A percentile compares a stretch with the other conserved stretches of the same genome.
Evolutionary conservation across 1,139 yeast genomes (phyloP).

Genomic region (Wickerhamomyces sp.): DNA sequence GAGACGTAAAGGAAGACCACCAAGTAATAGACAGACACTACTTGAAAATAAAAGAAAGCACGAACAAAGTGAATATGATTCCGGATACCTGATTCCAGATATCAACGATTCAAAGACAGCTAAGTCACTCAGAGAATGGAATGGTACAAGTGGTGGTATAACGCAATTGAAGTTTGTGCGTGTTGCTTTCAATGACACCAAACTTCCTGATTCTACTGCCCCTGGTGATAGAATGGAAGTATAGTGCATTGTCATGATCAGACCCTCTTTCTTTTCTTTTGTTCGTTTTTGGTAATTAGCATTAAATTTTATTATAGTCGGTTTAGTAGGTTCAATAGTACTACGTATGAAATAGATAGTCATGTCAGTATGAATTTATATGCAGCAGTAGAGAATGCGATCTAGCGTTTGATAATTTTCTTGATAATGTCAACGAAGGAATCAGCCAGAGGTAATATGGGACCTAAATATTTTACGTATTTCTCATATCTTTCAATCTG

Average conservation of each 20-base stretch:
- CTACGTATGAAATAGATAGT: no score
- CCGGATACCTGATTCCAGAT: conserved; percentile 78
- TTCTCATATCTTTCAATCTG: neutral
- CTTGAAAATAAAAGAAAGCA: conserved; percentile 58
- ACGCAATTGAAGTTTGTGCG: conserved; percentile 47
- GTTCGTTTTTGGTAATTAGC: neutral
- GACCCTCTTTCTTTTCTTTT: neutral
- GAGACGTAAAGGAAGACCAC: conserved; percentile 87
- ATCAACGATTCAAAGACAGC: conserved; percentile 59
- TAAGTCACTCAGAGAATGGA: conserved; percentile 62
- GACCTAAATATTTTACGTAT: conserved; percentile 4
- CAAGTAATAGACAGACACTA: conserved; percentile 61
- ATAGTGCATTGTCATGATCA: neutral
- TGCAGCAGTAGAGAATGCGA: neutral
- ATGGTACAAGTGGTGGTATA: conserved; percentile 78
- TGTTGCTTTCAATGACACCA: conserved; percentile 24
- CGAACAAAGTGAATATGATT: conserved; percentile 55
- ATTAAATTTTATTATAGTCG: neutral
- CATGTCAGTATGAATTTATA: neutral
- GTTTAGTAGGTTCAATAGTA: no score
- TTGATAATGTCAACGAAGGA: no score
- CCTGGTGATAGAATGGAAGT: conserved; percentile 13
- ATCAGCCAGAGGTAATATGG: conserved; percentile 1
- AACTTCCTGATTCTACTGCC: conserved; percentile 8
- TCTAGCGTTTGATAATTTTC: no score